Conservation (phyloP, 768 basidiomycete species). For the Macrolepiota dolichaula region DNA sequence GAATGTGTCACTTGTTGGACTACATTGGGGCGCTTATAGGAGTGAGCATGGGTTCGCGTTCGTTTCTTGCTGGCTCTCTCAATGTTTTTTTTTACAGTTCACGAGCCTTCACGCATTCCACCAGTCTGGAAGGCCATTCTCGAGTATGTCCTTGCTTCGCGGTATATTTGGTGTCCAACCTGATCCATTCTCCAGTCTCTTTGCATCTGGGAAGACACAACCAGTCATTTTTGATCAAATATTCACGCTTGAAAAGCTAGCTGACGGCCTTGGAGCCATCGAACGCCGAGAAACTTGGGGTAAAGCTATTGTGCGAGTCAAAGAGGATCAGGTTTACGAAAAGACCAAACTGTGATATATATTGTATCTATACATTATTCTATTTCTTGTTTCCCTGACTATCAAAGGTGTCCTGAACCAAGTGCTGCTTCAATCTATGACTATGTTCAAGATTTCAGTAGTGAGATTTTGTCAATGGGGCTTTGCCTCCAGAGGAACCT, state of each 20-base stretch:
- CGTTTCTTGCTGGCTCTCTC: neutral
- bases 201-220: slow-evolving; percentile 58
- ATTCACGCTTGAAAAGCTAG: slow-evolving; percentile 64
- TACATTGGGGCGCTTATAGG: slow-evolving; percentile 84
- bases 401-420: no score
- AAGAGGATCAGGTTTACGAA: slow-evolving; percentile 36
- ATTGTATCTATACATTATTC: neutral
- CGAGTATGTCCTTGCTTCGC: slow-evolving; percentile 34
- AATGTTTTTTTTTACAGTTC: slow-evolving; percentile 33
- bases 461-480: no score
- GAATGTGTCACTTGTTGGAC: slow-evolving; percentile 78
- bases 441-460: no score
- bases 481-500: neutral
- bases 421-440: no score
- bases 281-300: slow-evolving; percentile 91
- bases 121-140: slow-evolving; percentile 74
- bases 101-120: slow-evolving; percentile 62
- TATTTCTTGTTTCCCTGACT: neutral
- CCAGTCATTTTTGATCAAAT: slow-evolving; percentile 70
- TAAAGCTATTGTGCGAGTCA: slow-evolving; percentile 72
- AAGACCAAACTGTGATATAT: slow-evolving; percentile 40
- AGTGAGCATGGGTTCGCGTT: slow-evolving; percentile 38
- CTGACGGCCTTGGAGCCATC: slow-evolving; percentile 69
- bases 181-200: slow-evolving; percentile 41
- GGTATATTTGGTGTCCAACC: neutral